phyloP scores from a whole-genome alignment of 225 moss, liverwort and hornwort species.

The Physcomitrium patens region DNA sequence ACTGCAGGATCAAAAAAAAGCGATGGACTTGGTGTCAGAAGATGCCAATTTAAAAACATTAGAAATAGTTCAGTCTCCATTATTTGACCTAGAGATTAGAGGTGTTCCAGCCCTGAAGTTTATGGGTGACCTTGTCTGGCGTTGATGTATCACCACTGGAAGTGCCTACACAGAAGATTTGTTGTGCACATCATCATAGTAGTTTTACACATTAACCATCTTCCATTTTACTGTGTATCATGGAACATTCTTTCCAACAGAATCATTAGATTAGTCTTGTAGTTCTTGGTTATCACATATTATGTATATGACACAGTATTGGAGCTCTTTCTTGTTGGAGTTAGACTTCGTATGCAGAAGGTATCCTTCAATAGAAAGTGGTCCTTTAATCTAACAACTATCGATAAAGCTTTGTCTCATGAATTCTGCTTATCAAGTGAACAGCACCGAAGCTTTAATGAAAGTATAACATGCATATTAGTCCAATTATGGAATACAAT shows the following conservation, averaged over 20 bases:
- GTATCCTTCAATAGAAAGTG: no score
- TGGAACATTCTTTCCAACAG: neutral
- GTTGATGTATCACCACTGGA: conserved; percentile 14
- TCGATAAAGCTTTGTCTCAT: no score
- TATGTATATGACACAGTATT: no score
- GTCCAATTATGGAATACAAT: no score
- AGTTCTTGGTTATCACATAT: no score
- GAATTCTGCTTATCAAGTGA: no score
- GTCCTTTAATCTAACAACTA: no score
- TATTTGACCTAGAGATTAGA: conserved; percentile 87
- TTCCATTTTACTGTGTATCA: conserved; percentile 7
- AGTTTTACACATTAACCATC: conserved; percentile 16
- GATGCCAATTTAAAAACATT: conserved; percentile 59
- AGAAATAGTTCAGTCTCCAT: conserved; percentile 68
- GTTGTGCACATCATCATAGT: neutral
- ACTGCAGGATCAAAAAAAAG: conserved; percentile 70
- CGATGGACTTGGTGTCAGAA: conserved; percentile 61
- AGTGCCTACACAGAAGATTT: conserved; percentile 4
- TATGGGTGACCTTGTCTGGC: conserved; percentile 83
- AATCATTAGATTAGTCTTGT: no score
- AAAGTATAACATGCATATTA: no score
- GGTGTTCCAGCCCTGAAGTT: conserved; percentile 83
- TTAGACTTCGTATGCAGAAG: no score
- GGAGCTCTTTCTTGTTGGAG: no score
- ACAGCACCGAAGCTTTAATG: no score